phyloP scores from a whole-genome alignment of 192 early-diverging fungal species.

The Coemansia sp. region DNA sequence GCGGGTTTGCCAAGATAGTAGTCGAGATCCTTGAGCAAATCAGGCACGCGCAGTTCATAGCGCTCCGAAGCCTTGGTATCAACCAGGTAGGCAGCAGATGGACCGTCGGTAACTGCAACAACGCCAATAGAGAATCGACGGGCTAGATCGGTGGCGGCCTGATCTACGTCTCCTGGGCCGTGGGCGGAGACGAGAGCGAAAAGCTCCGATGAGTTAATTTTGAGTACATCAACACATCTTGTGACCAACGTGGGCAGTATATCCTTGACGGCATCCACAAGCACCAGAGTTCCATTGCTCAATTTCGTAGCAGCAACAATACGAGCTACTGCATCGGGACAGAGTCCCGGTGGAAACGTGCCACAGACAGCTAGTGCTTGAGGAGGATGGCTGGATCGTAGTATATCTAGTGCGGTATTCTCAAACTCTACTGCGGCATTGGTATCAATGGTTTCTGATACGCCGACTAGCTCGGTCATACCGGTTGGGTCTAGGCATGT shows the following conservation, averaged over 20 bases:
- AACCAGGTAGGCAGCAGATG: constrained; percentile 24
- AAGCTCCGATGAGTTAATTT: constrained; percentile 32
- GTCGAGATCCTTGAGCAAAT: constrained; percentile 21
- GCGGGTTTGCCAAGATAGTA: constrained; percentile 12
- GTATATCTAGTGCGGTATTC: constrained; percentile 3
- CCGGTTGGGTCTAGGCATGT: constrained; percentile 30
- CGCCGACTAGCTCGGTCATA: constrained; percentile 45
- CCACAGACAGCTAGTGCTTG: constrained; percentile 40
- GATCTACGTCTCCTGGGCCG: background rate
- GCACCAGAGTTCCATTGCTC: constrained; percentile 21
- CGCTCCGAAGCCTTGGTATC: background rate
- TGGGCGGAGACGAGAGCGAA: constrained; percentile 6
- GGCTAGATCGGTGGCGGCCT: constrained; percentile 12
- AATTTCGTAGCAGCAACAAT: constrained; percentile 8
- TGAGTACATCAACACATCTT: constrained; percentile 29
- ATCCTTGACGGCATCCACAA: constrained; percentile 41
- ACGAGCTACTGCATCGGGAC: constrained; percentile 10
- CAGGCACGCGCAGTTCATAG: constrained; percentile 25
- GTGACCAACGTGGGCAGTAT: constrained; percentile 31
- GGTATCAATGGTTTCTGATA: constrained; percentile 19
- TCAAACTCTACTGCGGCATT: constrained; percentile 16
- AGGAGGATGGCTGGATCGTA: constrained; percentile 5
- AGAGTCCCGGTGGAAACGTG: constrained; percentile 32
- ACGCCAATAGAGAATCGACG: constrained; percentile 3
- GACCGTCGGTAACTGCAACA: constrained; percentile 42